Conservation (phyloP, 2,329 filamentous ascomycete species). For the Tolypocladium pustulatum region DNA sequence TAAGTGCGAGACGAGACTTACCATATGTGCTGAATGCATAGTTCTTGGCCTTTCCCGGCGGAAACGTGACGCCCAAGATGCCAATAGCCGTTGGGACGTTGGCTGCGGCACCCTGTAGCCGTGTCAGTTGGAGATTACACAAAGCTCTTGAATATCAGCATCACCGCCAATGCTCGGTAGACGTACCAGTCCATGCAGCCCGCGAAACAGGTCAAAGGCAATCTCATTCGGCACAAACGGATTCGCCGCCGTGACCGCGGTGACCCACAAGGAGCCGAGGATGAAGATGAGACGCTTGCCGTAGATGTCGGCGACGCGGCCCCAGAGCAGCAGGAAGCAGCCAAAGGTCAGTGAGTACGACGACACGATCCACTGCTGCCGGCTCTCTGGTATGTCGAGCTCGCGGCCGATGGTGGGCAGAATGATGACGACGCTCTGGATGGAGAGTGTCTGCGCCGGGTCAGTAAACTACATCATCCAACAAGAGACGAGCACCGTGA, state of each 20-base stretch:
- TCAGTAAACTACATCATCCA: conserved; percentile 1
- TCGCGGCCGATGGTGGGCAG: conserved; percentile 49
- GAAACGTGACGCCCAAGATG: conserved; percentile 57
- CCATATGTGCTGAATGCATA: conserved; percentile 58
- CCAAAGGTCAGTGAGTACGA: conserved; percentile 56
- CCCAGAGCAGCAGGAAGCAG: conserved; percentile 59
- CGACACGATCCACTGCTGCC: conserved; percentile 57
- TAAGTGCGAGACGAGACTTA: conserved; percentile 11
- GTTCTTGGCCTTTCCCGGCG: conserved; percentile 57
- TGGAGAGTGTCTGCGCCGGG: conserved; percentile 37
- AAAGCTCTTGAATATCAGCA: neutral
- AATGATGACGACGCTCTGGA: conserved; percentile 51
- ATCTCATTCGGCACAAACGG: conserved; percentile 59
- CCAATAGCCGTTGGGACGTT: conserved; percentile 64
- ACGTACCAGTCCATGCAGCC: conserved; percentile 48
- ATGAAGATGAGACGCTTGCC: conserved; percentile 57
- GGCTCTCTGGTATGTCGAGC: conserved; percentile 44
- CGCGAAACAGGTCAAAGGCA: conserved; percentile 55
- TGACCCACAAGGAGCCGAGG: conserved; percentile 52
- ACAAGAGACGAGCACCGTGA: neutral
- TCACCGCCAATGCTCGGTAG: neutral
- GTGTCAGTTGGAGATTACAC: neutral
- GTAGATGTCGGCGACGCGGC: conserved; percentile 55
- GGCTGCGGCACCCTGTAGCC: conserved; percentile 46
- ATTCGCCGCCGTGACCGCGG: conserved; percentile 45